Percentiles rank a stretch among this genome's conserved stretches.
phyloP scores from a whole-genome alignment of 352 stramenopile species.

The Aphanomyces astaci region DNA sequence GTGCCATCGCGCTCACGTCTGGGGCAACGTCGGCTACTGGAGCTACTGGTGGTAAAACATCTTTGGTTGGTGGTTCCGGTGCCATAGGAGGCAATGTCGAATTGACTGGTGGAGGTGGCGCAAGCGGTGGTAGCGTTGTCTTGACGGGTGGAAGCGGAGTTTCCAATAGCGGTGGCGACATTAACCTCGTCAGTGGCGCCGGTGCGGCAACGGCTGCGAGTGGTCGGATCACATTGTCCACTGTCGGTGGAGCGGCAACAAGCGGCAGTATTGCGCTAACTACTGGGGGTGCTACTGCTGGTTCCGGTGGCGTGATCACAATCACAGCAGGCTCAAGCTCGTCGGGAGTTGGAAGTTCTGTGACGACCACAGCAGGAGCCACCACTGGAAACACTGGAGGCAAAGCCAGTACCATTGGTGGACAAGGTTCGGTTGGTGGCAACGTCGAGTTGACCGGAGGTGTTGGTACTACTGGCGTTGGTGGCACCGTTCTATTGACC shows the following conservation, averaged over 20 bases:
- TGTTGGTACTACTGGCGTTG: constrained; percentile 30
- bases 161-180: not conserved
- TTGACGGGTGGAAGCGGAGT: constrained; percentile 1
- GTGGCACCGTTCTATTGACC: constrained; percentile 27
- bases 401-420: constrained; percentile 24
- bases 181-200: constrained; percentile 5
- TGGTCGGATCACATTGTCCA: constrained; percentile 10
- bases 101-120: constrained; percentile 37
- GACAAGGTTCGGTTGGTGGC: constrained; percentile 30
- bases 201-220: not conserved
- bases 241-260: not conserved
- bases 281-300: constrained; percentile 15
- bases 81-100: constrained; percentile 25
- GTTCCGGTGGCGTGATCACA: constrained; percentile 30
- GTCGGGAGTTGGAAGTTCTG: not conserved
- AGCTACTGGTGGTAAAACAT: constrained; percentile 18
- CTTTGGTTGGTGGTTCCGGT: constrained; percentile 12
- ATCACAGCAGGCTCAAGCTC: constrained; percentile 12
- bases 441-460: constrained; percentile 31
- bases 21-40: not conserved
- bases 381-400: constrained; percentile 30
- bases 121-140: constrained; percentile 13
- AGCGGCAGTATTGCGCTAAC: not conserved
- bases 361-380: constrained; percentile 35
- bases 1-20: constrained; percentile 28